Evolutionary conservation across 2,329 filamentous ascomycete species (phyloP), one percentile per base, ranked within the genome.

Genomic region (Colletotrichum cordylinicola): DNA sequence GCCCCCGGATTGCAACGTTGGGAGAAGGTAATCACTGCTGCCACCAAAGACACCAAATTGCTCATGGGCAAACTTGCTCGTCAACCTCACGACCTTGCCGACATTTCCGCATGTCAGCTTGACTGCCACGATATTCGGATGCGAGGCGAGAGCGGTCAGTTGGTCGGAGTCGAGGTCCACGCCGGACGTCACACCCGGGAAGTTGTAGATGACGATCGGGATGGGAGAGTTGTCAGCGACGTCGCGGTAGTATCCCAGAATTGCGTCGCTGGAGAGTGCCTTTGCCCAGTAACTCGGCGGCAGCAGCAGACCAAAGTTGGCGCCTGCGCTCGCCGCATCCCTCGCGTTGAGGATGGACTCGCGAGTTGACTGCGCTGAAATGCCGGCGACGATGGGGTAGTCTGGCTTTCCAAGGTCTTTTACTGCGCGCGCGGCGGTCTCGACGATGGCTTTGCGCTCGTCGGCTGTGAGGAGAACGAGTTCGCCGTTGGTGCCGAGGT

Each of bases 221-320:
- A 80, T 67, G 12, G 79, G 79, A 9, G 89, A 91, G 8, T 80
- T 85, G 64, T 88, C 87, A n/a, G 91, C 91, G 15, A 93, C 91
- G 72, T 90, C 88, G 16, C 80, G 85, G 87, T 95, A 96, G 83
- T 93, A 92, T 39, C 89, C 87, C 31, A 90, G 84, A 43, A 94
- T 86, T 21, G 90, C 88, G 10, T 90, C 88, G 39, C 87, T 89
- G 72, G 88, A 91, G 80, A 92, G 89, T 16, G 93, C 85, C 8
- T 88, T 84, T 72, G 91, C 90, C 84, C 94, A 95, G 84, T 94
- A 95, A 35, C 90, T 90, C 5, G 93, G 93, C 8, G 93, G 93
- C 4, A 95, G 88, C 1, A 95, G 87, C 67, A 95, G 87, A 8
- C 90, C 92, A 79, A 93, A 92, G 80, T 93, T 92, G 76, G 91